Percentiles rank a stretch among this genome's conserved stretches.
phyloP scores from a whole-genome alignment of 1,139 yeast species.

The Nadsonia commutata region DNA sequence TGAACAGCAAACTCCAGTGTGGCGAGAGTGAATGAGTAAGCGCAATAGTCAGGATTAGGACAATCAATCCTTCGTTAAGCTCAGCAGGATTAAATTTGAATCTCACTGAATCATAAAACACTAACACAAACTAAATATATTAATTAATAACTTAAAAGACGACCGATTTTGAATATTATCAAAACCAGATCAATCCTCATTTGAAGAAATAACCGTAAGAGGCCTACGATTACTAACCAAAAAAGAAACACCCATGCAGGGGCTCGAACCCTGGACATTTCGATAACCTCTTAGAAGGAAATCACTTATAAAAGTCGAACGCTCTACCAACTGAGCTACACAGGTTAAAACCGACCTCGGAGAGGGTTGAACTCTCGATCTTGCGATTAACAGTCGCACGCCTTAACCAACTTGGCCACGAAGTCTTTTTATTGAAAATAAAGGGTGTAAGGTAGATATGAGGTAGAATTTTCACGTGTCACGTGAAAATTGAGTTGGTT shows the following conservation, averaged over 20 bases:
- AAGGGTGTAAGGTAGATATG: neutral
- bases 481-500: neutral
- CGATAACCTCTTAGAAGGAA: neutral
- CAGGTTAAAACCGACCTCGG: neutral
- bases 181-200: no score
- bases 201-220: no score
- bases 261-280: conserved; percentile 1
- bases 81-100: neutral
- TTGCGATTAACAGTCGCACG: conserved; percentile 11
- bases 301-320: neutral
- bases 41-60: no score
- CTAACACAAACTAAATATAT: neutral
- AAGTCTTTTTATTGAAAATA: conserved; percentile 6
- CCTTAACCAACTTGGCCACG: conserved; percentile 14
- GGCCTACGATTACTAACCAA: neutral
- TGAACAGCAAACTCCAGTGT: no score
- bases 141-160: neutral
- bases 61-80: neutral
- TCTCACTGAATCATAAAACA: no score
- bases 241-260: neutral
- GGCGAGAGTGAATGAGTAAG: no score
- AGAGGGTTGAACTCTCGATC: conserved; percentile 1
- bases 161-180: no score
- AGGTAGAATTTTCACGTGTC: no score
- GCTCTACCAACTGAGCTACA: conserved; percentile 1